Evolutionary conservation across 2,329 filamentous ascomycete species (phyloP).

Genomic region (Colletotrichum trifolii): DNA sequence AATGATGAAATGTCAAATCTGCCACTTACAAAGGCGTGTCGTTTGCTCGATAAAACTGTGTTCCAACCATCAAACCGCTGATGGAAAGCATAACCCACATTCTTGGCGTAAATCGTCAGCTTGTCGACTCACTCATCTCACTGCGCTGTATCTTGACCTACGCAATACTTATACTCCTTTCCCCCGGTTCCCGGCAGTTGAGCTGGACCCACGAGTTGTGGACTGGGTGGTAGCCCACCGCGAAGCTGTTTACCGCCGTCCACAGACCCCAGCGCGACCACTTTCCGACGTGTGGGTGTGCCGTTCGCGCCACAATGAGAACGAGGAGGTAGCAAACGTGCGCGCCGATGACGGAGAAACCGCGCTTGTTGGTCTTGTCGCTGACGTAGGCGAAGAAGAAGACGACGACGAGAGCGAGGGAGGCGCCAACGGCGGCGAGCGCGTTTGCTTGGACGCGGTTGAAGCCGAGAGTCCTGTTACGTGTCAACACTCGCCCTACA

Average conservation of each 20-base stretch:
- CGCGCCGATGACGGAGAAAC: conserved; percentile 55
- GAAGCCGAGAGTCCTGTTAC: conserved; percentile 54
- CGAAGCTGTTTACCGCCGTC: conserved; percentile 62
- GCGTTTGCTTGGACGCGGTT: conserved; percentile 59
- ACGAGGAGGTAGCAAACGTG: conserved; percentile 57
- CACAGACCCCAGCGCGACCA: conserved; percentile 63
- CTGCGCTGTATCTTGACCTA: conserved; percentile 40
- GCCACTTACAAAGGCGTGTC: conserved; percentile 53
- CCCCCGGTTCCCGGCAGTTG: conserved; percentile 58
- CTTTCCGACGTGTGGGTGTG: conserved; percentile 55
- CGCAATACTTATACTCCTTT: conserved; percentile 61
- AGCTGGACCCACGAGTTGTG: conserved; percentile 65
- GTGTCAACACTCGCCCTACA: background rate
- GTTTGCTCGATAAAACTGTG: conserved; percentile 58
- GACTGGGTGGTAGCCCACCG: conserved; percentile 64
- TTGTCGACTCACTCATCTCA: too few relatives aligned
- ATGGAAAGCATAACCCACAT: conserved; percentile 63
- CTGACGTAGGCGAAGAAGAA: conserved; percentile 61
- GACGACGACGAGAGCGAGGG: conserved; percentile 57
- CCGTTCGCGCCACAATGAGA: conserved; percentile 51
- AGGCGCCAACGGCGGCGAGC: conserved; percentile 54
- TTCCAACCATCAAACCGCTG: conserved; percentile 60
- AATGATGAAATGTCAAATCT: too few relatives aligned
- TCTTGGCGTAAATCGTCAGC: conserved; percentile 17
- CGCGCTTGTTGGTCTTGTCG: conserved; percentile 57